phyloP scores from a whole-genome alignment of 139 green algal species.

The Chlorella sorokiniana region DNA sequence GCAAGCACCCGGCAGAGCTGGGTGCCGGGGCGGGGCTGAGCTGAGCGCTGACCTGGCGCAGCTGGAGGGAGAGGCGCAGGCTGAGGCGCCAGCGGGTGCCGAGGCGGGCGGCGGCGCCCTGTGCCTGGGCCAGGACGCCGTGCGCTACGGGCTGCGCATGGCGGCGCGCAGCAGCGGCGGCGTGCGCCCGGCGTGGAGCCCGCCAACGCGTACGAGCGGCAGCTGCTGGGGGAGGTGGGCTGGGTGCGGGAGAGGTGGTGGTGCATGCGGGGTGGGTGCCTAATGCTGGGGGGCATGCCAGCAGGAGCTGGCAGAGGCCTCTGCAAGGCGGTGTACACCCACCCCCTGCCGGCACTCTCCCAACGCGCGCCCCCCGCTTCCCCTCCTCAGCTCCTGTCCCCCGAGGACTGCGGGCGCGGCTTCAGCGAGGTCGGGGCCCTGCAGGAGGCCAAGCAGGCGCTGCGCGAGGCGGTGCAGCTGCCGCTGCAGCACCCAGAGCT shows the following conservation, averaged over 20 bases:
- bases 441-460: conserved; percentile 46
- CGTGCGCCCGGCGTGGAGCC: conserved; percentile 25
- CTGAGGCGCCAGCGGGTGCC: no score
- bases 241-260: not conserved
- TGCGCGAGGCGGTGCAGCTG: conserved; percentile 62
- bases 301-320: no score
- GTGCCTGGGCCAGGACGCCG: conserved; percentile 25
- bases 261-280: no score
- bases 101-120: not conserved
- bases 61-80: no score
- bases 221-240: conserved; percentile 41
- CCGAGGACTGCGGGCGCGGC: conserved; percentile 49
- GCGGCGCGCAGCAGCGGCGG: conserved; percentile 30
- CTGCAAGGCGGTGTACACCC: no score
- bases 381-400: conserved; percentile 29
- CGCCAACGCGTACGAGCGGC: conserved; percentile 48
- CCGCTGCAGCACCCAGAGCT: conserved; percentile 57
- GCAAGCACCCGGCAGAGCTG: no score
- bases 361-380: not conserved
- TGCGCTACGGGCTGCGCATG: conserved; percentile 52
- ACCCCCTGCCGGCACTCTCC: not conserved
- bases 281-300: no score
- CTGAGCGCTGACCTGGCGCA: no score
- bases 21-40: no score
- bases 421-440: conserved; percentile 51